These are phyloP conservation scores for Citrus sinensis DNA, from an alignment of 345 rosid genomes.

Conservation along the genomic window DNA sequence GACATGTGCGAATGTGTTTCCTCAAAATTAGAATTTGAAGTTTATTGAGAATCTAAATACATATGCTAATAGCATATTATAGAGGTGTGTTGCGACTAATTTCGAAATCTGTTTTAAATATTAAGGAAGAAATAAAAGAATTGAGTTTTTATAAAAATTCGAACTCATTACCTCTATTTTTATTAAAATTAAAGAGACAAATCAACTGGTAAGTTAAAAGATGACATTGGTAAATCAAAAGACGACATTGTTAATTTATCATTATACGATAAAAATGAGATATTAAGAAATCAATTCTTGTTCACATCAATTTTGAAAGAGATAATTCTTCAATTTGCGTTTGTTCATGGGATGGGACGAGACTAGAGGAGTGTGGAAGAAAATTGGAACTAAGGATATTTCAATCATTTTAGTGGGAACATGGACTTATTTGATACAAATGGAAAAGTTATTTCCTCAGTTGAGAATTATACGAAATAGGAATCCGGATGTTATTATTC, in stretches of 20 bases:
- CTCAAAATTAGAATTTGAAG: no score
- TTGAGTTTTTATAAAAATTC: no score
- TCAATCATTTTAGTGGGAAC: neutral
- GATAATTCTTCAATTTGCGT: no score
- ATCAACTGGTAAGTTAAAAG: fast-evolving
- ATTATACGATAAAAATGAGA: fast-evolving
- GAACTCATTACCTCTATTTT: fast-evolving
- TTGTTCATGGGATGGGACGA: no score
- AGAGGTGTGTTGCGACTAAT: no score
- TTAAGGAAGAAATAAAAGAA: fast-evolving
- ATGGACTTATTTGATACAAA: neutral
- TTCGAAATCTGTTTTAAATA: no score
- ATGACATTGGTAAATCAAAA: fast-evolving
- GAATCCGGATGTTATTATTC: neutral
- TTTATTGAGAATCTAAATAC: no score
- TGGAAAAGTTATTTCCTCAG: neutral
- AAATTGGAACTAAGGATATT: neutral
- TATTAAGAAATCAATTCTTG: no score
- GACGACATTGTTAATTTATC: fast-evolving
- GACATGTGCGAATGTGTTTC: neutral
- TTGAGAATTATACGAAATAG: neutral
- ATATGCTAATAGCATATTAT: no score
- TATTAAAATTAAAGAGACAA: no score
- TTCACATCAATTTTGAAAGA: no score
- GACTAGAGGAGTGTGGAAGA: neutral